Evolutionary conservation across 2,329 filamentous ascomycete genomes (phyloP).

Genomic region (Pseudogymnoascus sp.): DNA sequence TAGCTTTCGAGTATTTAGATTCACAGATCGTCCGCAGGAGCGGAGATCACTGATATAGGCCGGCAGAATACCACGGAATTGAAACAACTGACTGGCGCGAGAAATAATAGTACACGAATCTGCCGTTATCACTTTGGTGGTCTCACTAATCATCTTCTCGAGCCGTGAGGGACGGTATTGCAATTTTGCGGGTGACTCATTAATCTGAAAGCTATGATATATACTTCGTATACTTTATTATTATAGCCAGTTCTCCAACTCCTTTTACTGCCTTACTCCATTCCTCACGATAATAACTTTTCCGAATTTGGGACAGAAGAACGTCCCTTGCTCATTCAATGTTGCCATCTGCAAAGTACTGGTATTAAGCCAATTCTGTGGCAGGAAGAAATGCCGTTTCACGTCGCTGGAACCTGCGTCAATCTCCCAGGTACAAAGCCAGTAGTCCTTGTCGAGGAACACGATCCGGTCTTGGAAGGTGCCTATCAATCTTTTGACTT

Average conservation of each 20-base stretch:
- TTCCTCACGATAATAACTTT: background rate
- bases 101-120: no score
- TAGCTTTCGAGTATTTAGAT: slow-evolving; percentile 6
- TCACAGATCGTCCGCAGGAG: background rate
- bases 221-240: background rate
- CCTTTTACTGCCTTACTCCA: background rate
- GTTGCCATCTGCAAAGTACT: background rate
- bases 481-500: background rate
- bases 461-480: background rate
- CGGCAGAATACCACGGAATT: background rate
- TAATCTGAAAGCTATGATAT: background rate
- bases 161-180: no score
- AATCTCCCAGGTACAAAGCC: background rate
- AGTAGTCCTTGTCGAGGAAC: background rate
- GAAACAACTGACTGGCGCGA: background rate
- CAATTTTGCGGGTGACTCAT: no score
- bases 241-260: background rate
- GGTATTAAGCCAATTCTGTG: background rate
- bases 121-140: no score
- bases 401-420: background rate
- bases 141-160: no score
- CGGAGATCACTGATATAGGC: slow-evolving; percentile 9
- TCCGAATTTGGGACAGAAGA: background rate
- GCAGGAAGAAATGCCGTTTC: background rate
- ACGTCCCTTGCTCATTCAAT: background rate